Conservation (phyloP, 306 rosid genomes). For the Sophora flavescens region DNA sequence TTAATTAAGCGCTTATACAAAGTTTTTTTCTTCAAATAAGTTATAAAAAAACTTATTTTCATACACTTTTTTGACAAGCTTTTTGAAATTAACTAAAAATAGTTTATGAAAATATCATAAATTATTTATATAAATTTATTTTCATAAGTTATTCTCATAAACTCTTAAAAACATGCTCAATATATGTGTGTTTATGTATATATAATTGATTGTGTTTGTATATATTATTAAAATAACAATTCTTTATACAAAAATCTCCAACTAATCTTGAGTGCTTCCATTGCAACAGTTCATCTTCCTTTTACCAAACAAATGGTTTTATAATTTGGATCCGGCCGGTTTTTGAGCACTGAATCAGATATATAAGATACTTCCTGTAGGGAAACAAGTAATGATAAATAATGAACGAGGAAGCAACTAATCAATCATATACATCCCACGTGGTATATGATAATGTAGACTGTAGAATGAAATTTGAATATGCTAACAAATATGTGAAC, state of each 20-base stretch:
- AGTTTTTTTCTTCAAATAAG: too few species aligned
- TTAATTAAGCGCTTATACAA: too few species aligned
- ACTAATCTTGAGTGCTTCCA: conserved; percentile 47
- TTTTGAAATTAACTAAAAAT: too few species aligned
- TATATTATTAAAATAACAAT: conserved; percentile 1
- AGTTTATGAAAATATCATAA: too few species aligned
- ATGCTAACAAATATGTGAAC: too few species aligned
- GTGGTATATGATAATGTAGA: neutral
- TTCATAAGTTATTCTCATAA: too few species aligned
- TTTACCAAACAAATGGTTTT: conserved; percentile 55
- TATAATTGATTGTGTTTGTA: neutral
- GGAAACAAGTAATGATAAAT: conserved; percentile 44
- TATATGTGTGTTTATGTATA: neutral
- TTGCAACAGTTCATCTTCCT: conserved; percentile 60
- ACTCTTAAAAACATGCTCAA: too few species aligned
- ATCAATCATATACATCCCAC: conserved; percentile 10
- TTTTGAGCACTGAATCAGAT: conserved; percentile 27
- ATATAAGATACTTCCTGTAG: conserved; percentile 16
- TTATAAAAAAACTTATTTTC: too few species aligned
- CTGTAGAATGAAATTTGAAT: too few species aligned
- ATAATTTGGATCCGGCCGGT: conserved; percentile 11
- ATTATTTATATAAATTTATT: too few species aligned
- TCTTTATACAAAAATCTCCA: conserved; percentile 34
- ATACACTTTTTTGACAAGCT: too few species aligned
- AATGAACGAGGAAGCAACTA: conserved; percentile 36